Percentiles rank a stretch among this genome's conserved stretches.
Conservation (phyloP, 345 rosid species). For the Lenwebbia sp. region DNA sequence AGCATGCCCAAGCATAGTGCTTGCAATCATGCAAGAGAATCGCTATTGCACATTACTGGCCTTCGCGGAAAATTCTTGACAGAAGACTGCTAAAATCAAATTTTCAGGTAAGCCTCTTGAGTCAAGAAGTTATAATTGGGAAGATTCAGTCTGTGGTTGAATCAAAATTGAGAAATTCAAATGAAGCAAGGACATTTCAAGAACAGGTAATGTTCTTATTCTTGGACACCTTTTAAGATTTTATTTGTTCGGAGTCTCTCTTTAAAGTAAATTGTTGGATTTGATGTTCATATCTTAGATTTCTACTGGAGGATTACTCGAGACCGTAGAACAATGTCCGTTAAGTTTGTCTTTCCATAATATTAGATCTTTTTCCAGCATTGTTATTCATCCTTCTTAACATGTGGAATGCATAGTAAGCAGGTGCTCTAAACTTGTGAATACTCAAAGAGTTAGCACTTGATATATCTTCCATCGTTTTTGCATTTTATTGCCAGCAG, state of each 20-base stretch:
- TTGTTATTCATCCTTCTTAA: not conserved
- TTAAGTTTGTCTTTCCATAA: not conserved
- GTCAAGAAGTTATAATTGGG: conserved; percentile 77
- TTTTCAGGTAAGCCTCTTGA: conserved; percentile 87
- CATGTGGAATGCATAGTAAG: not conserved
- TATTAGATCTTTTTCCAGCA: not conserved
- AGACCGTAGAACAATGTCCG: not conserved
- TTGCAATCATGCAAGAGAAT: not conserved
- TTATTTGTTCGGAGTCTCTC: not conserved
- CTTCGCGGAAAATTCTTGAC: not conserved
- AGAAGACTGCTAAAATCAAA: not conserved
- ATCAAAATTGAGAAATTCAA: conserved; percentile 55
- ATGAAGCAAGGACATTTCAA: conserved; percentile 63
- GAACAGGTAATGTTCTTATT: conserved; percentile 53
- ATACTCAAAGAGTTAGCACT: not conserved
- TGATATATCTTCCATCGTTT: not conserved
- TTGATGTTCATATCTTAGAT: not conserved
- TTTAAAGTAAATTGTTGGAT: not conserved
- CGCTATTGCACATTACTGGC: not conserved
- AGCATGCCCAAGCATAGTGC: not conserved
- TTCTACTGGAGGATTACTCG: not conserved
- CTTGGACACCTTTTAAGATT: not conserved
- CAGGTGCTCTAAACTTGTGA: not conserved
- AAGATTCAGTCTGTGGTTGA: conserved; percentile 74
- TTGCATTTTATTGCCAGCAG: not conserved